These are phyloP conservation scores for Sugiyamaella chiloensis DNA, from an alignment of 805 yeast genomes.

Conservation along the genomic window DNA sequence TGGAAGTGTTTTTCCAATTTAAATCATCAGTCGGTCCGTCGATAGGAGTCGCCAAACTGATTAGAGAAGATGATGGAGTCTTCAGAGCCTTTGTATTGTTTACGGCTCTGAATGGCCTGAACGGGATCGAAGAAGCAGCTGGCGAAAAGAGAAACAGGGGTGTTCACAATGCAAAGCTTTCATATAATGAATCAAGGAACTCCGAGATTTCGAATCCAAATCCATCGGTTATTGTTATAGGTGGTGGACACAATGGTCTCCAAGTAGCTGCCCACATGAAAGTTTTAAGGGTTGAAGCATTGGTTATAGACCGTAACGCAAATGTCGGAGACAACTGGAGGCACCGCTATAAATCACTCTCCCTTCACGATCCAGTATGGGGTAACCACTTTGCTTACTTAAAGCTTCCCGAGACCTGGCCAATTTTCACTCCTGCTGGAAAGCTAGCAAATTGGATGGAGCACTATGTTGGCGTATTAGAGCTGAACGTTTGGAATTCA, in stretches of 20 bases:
- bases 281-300: slow-evolving; percentile 40
- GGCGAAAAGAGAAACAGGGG: not conserved
- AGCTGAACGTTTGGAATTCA: slow-evolving; percentile 39
- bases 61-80: slow-evolving; percentile 10
- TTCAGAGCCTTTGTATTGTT: slow-evolving; percentile 17
- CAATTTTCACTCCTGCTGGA: slow-evolving; percentile 44
- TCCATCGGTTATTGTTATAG: slow-evolving; percentile 45
- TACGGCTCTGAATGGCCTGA: slow-evolving; percentile 19
- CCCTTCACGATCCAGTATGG: slow-evolving; percentile 47
- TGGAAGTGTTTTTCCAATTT: slow-evolving; percentile 18
- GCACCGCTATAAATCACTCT: slow-evolving; percentile 42
- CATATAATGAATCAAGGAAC: not conserved
- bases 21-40: slow-evolving; percentile 14
- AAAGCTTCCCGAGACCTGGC: slow-evolving; percentile 42
- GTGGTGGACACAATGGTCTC: slow-evolving; percentile 49
- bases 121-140: not conserved
- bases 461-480: slow-evolving; percentile 40
- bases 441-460: slow-evolving; percentile 46
- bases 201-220: slow-evolving; percentile 24
- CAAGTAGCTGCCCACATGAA: slow-evolving; percentile 43
- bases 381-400: slow-evolving; percentile 43
- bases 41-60: slow-evolving; percentile 11
- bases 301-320: slow-evolving; percentile 39
- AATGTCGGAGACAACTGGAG: slow-evolving; percentile 49
- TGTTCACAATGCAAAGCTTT: not conserved